Evolutionary conservation across 305 asterid genomes (phyloP).

Genomic region (Fraxinus albicans): DNA sequence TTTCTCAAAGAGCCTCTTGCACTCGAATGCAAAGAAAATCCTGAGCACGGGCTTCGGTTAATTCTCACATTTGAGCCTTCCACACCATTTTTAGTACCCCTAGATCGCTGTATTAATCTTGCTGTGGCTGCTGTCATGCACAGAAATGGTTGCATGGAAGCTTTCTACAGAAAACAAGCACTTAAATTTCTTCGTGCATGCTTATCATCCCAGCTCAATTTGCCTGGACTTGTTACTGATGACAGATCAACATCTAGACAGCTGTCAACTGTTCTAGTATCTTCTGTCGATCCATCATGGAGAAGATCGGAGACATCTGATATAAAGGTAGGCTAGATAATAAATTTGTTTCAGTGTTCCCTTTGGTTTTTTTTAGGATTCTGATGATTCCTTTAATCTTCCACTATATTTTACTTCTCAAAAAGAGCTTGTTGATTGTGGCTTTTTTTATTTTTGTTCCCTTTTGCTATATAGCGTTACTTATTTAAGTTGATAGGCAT

Average conservation of each 20-base stretch:
- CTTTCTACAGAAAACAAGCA: constrained; percentile 86
- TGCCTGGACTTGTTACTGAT: constrained; percentile 83
- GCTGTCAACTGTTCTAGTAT: constrained; percentile 67
- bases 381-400: not conserved
- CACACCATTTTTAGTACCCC: constrained; percentile 94
- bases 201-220: constrained; percentile 92
- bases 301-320: constrained; percentile 90
- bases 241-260: constrained; percentile 71
- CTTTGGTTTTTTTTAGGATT: constrained; percentile 5
- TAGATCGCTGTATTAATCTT: constrained; percentile 95
- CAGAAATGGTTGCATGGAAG: constrained; percentile 64
- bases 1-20: constrained; percentile 97
- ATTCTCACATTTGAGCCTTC: constrained; percentile 98
- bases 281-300: constrained; percentile 81
- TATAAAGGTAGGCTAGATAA: constrained; percentile 58
- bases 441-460: not conserved
- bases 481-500: constrained; percentile 10
- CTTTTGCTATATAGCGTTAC: not conserved
- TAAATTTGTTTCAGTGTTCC: constrained; percentile 3
- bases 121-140: constrained; percentile 95
- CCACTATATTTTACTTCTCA: not conserved
- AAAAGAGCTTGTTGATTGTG: not conserved
- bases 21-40: constrained; percentile 98
- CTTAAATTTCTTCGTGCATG: constrained; percentile 90
- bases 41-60: constrained; percentile 95